Evolutionary conservation across 192 early-diverging fungal genomes (phyloP), one percentile per base, ranked within the genome.

Genomic region (Gigaspora rosea): DNA sequence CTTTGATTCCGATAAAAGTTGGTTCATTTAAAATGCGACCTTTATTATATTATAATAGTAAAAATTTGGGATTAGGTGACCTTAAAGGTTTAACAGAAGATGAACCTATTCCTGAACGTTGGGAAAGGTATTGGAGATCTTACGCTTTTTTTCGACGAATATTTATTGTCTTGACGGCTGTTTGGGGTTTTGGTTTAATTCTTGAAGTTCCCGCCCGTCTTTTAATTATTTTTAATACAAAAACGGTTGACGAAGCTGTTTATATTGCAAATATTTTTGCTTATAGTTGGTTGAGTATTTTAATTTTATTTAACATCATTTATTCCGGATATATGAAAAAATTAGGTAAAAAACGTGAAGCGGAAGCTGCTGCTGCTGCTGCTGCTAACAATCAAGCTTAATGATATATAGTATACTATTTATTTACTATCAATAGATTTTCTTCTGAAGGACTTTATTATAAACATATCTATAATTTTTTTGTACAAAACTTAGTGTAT

Each of bases 1-100:
- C 81, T 1, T 63, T 86, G 52, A 68, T 86, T 18, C 85, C 85
- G 8, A 50, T 86, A 51, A 76, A 66, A 20, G 66, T 76, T 52
- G 68, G 78, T 13, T 32, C 76, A 33, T 80, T 78, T 64, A 61
- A 78, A 56, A 50, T 82, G 59, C 66, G 77, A n/a, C 85, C 85
- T 4, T 75, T 86, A 18, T 75, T 81, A 76, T 82, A 76, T 64
- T 79, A 79, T 74, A 78, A 79, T 54, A 78, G 79, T 27, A 71
- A 76, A 51, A 79, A 86, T 15, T 56, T 84, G 66, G 72, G 80
- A 57, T 68, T 81, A 51, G 73, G 79, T 2, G 48, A 80, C 33
- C 80, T 78, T n/a, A 36, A 74, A 20, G 57, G 22, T 59, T 59
- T 27, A 59, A 9, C 57, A 20, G 57, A 59, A 7, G 57, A 59